These are phyloP conservation scores for Quercus wislizeni DNA, from an alignment of 306 rosid species.

Conservation along the genomic window DNA sequence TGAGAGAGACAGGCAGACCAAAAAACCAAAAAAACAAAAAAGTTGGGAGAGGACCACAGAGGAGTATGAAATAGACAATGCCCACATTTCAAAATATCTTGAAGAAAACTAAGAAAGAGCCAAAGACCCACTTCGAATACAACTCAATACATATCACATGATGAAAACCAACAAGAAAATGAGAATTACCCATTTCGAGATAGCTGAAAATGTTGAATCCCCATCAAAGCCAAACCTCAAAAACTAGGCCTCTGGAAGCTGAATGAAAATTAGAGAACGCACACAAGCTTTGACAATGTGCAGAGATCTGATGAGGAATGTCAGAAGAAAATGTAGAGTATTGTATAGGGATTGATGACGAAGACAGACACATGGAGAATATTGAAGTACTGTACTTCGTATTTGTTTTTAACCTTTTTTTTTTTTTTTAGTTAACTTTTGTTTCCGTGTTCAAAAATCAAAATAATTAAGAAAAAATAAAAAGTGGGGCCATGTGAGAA, in stretches of 20 bases:
- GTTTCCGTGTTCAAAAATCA: not conserved
- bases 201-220: not conserved
- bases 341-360: constrained; percentile 18
- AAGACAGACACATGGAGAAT: constrained; percentile 25
- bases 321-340: constrained; percentile 25
- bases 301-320: constrained; percentile 49
- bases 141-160: not conserved
- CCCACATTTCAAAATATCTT: constrained; percentile 3
- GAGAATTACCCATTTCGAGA: constrained; percentile 14
- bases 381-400: constrained; percentile 14
- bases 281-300: constrained; percentile 12
- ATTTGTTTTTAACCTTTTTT: not conserved
- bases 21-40: too few species aligned
- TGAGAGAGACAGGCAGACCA: not conserved
- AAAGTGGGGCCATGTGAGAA: constrained; percentile 32
- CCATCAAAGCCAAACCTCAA: not conserved
- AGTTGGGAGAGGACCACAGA: constrained; percentile 13
- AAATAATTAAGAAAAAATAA: not conserved
- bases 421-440: not conserved
- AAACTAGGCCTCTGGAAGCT: not conserved
- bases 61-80: constrained; percentile 4
- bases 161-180: not conserved
- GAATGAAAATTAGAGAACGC: not conserved
- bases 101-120: constrained; percentile 7
- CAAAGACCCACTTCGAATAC: constrained; percentile 27